Evolutionary conservation across 2,329 filamentous ascomycete species (phyloP).

Genomic region (Dryadomyces quercivorus): DNA sequence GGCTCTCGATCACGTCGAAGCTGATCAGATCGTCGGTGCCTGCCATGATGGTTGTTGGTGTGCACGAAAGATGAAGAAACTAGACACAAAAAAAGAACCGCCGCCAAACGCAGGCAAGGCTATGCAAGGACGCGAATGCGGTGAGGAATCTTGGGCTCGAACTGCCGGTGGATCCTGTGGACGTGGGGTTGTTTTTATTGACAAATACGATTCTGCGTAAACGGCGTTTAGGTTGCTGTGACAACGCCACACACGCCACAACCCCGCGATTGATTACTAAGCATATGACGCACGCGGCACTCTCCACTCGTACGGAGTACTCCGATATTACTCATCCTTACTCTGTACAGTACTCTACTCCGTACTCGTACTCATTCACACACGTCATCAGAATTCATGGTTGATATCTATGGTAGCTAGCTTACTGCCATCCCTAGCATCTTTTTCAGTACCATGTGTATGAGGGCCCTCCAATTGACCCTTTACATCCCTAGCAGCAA

Average conservation of each 20-base stretch:
- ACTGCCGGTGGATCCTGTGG: slow-evolving; percentile 1
- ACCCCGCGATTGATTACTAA: neutral
- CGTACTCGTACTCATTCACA: no score
- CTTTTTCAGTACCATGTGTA: neutral
- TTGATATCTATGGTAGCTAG: neutral
- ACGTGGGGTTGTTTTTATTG: slow-evolving; percentile 9
- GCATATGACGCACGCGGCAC: no score
- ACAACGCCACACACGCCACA: slow-evolving; percentile 6
- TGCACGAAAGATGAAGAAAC: neutral
- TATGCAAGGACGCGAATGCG: slow-evolving; percentile 2
- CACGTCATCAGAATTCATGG: neutral
- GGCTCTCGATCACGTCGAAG: slow-evolving; percentile 89
- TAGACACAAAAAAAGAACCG: neutral
- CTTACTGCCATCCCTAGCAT: neutral
- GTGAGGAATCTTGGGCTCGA: neutral
- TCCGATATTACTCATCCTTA: no score
- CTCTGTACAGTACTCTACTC: no score
- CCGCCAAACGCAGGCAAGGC: neutral
- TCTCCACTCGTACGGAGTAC: no score
- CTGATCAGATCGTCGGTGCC: slow-evolving; percentile 41
- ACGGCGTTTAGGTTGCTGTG: slow-evolving; percentile 8
- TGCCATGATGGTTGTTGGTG: slow-evolving; percentile 9
- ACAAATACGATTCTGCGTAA: slow-evolving; percentile 5
- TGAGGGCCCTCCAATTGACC: neutral
- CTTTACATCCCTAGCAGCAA: neutral